Evolutionary conservation across 306 rosid species (phyloP).

Genomic region (Spatholobus suberectus): DNA sequence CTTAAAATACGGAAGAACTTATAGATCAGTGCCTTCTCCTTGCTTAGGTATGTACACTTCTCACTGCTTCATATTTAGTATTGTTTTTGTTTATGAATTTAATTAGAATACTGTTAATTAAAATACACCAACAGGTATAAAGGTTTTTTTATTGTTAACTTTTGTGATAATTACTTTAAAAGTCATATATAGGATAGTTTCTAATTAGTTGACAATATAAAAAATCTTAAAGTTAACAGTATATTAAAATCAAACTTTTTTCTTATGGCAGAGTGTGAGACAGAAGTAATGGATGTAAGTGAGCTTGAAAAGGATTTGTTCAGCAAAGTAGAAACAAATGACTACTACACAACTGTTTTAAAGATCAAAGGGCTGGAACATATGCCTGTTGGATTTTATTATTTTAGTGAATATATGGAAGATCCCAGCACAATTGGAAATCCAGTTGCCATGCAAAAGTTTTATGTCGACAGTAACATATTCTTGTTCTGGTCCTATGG

Average conservation of each 20-base stretch:
- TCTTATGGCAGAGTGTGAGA: slow-evolving; percentile 57
- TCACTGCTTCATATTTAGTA: slow-evolving; percentile 17
- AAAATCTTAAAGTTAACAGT: too few relatives aligned
- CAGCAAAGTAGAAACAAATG: slow-evolving; percentile 84
- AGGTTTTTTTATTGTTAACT: neutral
- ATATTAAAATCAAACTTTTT: neutral
- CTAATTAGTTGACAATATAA: too few relatives aligned
- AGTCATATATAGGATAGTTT: neutral
- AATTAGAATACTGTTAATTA: neutral
- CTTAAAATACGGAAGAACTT: slow-evolving; percentile 71
- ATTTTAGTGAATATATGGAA: slow-evolving; percentile 76
- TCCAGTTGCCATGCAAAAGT: slow-evolving; percentile 93
- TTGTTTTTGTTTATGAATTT: neutral
- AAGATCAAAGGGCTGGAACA: slow-evolving; percentile 76
- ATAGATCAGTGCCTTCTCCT: slow-evolving; percentile 60
- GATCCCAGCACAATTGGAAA: slow-evolving; percentile 84
- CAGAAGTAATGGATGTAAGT: slow-evolving; percentile 75
- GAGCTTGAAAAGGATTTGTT: slow-evolving; percentile 79
- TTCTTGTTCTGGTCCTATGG: slow-evolving; percentile 97
- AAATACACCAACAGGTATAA: neutral
- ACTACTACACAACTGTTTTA: slow-evolving; percentile 90
- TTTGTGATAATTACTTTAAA: neutral
- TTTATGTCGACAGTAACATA: slow-evolving; percentile 67
- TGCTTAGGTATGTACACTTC: slow-evolving; percentile 52
- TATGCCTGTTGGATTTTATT: slow-evolving; percentile 82